Evolutionary conservation across 2,329 filamentous ascomycete genomes (phyloP).

Genomic region (Diplodia sapinea): DNA sequence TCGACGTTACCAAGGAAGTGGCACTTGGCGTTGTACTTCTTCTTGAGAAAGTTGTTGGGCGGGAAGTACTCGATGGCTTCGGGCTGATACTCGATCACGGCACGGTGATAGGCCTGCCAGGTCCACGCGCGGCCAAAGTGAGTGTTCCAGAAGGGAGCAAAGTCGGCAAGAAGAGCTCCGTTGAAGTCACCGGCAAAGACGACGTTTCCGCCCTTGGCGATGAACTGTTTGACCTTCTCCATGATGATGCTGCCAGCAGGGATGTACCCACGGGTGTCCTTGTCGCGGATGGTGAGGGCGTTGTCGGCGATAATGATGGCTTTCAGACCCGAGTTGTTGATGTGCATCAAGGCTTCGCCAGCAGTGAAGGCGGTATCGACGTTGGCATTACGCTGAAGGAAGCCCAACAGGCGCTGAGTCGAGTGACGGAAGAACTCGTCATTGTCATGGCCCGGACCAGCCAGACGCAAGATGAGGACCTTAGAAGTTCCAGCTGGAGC

Average conservation of each 20-base stretch:
- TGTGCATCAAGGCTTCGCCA: neutral
- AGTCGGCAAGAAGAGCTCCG: too few species aligned
- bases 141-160: neutral
- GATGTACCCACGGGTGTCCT: neutral
- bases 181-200: constrained; percentile 1
- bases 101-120: neutral
- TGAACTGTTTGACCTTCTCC: constrained; percentile 2
- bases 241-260: neutral
- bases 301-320: neutral
- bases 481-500: neutral
- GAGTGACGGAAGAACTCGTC: neutral
- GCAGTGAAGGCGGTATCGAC: constrained; percentile 6
- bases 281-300: neutral
- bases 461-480: neutral
- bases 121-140: neutral
- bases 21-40: neutral
- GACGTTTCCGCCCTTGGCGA: neutral
- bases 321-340: constrained; percentile 6
- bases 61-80: neutral
- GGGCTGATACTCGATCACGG: neutral
- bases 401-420: neutral
- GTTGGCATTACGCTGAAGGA: neutral
- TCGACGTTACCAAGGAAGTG: neutral
- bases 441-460: neutral
- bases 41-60: constrained; percentile 12